Evolutionary conservation across 345 rosid genomes (phyloP), one percentile per base, ranked within the genome.

Genomic region (Gossypium bickii): DNA sequence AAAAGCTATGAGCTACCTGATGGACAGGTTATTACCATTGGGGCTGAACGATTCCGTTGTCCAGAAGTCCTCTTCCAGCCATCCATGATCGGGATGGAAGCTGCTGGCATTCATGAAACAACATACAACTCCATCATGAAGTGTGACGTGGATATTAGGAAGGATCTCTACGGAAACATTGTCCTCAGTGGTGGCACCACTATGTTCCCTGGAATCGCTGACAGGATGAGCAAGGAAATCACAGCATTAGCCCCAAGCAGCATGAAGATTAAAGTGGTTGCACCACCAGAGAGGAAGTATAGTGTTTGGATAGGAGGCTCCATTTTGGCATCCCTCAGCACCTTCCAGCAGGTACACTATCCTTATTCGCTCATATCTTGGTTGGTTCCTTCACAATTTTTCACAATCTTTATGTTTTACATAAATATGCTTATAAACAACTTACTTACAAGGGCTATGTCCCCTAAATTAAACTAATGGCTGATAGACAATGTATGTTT

Each of bases 21-120:
- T 65, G 77, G 77, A 7, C 77, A 74, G 61, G 77, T 74, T 12
- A 87, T 91, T 79, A 87, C 92, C 58, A 86, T 87, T 51, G 93
- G 92, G 55, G 86, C 88, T 17, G 92, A 89, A 78, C 82, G 90
- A 27, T 89, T 91, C 89, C 88, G 92, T 56, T 91, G 97, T 75
- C 90, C 97, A 1, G 90, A 89, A 81, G 93, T 87, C 69, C 90
- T 91, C 69, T 89, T 82, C 89, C 90, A 87, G 52, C 92, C 97
- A 71, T 89, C 93, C 63, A 83, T 89, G 89, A 79, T 89, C 0
- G 97, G 93, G 45, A 90, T 74, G 77, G 77, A 74, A 74, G 61
- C 77, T 63, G 77, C 70, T 64, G 77, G 77, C 49, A 74, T 74
- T 64, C 77, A 74, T 15, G 77, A 74, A 64, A 74, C 77, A 0